Base-by-base conservation (phyloP, 2,329 filamentous ascomycete species). In the Colletotrichum kahawae region DNA sequence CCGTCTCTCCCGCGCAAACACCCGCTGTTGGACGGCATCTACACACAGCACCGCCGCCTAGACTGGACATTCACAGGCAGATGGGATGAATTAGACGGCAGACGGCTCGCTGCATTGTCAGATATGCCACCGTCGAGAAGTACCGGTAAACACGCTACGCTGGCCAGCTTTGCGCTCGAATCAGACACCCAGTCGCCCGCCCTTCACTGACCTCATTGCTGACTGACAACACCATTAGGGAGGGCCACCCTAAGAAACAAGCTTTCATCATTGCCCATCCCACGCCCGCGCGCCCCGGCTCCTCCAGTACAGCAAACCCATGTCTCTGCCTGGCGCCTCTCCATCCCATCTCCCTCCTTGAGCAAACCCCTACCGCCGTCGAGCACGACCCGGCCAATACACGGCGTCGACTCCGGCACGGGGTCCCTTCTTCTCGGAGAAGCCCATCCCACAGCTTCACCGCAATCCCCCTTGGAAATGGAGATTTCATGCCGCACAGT, bases 361-460 rank as follows among this genome's bases (percentile, higher is more conserved):
- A 29, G 29, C 18, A 31, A 60, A 36, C 7, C 6, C 59, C 29
- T 48, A n/a, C n/a, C 29, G 4, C 68, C 24, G n/a, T 33, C 57
- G 7, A 31, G 29, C 24, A 24, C 4, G 38, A 59, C 48, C 73
- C 70, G 34, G 70, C 73, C 73, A 76, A 76, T 76, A 31, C 70
- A 54, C 56, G 70, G 48, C 51, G 29, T 60, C 48, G 43, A 36
- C 59, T 73, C 36, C 73, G 59, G 70, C 73, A 76, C 73, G 73
- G 60, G 73, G 73, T 21, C 57, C 43, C 7, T 63, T 27, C 36
- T 18, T 14, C 27, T n/a, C 60, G 43, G 21, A 48, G 43, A 48
- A 21, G 43, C 43, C 67, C 27, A 27, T 48, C 48, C 24, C 34
- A 70, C 43, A 34, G 29, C 54, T 63, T 73, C 72, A 74, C 73